phyloP scores from a whole-genome alignment of 2,329 filamentous ascomycete genomes.

The Cryoendolithus antarcticus region DNA sequence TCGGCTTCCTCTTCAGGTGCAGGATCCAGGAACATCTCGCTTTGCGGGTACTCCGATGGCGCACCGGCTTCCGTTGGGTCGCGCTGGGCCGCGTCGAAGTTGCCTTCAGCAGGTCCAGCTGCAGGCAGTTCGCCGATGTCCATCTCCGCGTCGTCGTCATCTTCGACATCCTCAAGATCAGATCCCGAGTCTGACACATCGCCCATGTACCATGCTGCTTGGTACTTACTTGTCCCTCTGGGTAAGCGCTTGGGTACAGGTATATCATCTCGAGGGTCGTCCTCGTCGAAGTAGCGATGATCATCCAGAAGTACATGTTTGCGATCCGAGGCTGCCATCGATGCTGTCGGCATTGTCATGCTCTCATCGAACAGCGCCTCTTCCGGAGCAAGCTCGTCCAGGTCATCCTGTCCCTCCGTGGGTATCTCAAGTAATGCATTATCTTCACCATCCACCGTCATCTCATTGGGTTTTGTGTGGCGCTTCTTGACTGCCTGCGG shows the following conservation, averaged over 20 bases:
- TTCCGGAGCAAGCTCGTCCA: constrained; percentile 76
- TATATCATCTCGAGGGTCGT: constrained; percentile 49
- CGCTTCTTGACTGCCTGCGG: constrained; percentile 48
- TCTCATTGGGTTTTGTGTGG: constrained; percentile 42
- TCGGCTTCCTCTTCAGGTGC: constrained; percentile 72
- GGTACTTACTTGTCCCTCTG: constrained; percentile 84
- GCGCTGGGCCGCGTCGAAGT: constrained; percentile 34
- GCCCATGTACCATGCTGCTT: constrained; percentile 84
- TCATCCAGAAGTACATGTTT: constrained; percentile 92
- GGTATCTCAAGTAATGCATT: constrained; percentile 48
- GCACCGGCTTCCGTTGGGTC: constrained; percentile 48
- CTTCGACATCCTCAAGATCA: constrained; percentile 55
- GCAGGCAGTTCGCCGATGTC: constrained; percentile 37
- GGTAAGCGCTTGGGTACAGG: constrained; percentile 62
- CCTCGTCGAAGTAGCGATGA: constrained; percentile 95
- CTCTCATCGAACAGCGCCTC: constrained; percentile 63
- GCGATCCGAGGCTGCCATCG: constrained; percentile 35
- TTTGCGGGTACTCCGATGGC: constrained; percentile 83
- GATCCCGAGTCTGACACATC: constrained; percentile 76
- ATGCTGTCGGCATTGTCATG: constrained; percentile 36
- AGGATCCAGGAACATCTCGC: constrained; percentile 76
- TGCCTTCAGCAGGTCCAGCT: constrained; percentile 66
- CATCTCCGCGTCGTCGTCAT: constrained; percentile 48
- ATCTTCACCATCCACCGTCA: constrained; percentile 45
- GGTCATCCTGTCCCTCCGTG: constrained; percentile 66